Evolutionary conservation across 805 yeast genomes (phyloP).

Genomic region (Grigorovia transvaalensis): DNA sequence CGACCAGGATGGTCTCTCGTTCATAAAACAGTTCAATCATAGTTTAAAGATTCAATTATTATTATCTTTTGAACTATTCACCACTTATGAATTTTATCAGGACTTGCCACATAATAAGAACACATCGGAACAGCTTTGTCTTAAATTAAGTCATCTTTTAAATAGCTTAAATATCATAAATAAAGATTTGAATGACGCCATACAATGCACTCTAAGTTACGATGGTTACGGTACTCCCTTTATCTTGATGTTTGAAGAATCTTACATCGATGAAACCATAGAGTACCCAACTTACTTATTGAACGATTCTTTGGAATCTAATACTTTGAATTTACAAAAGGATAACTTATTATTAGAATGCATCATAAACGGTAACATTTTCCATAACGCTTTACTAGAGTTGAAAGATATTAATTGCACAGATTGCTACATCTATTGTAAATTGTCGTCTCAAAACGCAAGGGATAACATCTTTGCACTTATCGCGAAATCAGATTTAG

Average conservation of each 20-base stretch:
- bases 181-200: slow-evolving; percentile 23
- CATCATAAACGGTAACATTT: slow-evolving; percentile 41
- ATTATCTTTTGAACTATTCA: slow-evolving; percentile 25
- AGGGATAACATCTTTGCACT: slow-evolving; percentile 30
- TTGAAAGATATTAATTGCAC: slow-evolving; percentile 44
- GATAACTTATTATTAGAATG: slow-evolving; percentile 39
- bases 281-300: slow-evolving; percentile 41
- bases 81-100: slow-evolving; percentile 18
- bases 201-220: slow-evolving; percentile 43
- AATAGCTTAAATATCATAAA: slow-evolving; percentile 41
- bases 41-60: slow-evolving; percentile 29
- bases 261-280: slow-evolving; percentile 44
- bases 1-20: slow-evolving; percentile 41
- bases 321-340: slow-evolving; percentile 35
- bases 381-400: slow-evolving; percentile 46
- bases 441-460: slow-evolving; percentile 22
- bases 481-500: slow-evolving; percentile 65
- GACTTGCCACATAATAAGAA: slow-evolving; percentile 7
- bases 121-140: slow-evolving; percentile 24
- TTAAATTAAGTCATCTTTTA: slow-evolving; percentile 38
- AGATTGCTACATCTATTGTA: slow-evolving; percentile 39
- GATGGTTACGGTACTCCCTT: slow-evolving; percentile 44
- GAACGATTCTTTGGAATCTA: slow-evolving; percentile 24
- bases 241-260: slow-evolving; percentile 44
- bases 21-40: slow-evolving; percentile 39